Base-by-base conservation (phyloP, 805 yeast genomes). In the Ogataea pilisensis region DNA sequence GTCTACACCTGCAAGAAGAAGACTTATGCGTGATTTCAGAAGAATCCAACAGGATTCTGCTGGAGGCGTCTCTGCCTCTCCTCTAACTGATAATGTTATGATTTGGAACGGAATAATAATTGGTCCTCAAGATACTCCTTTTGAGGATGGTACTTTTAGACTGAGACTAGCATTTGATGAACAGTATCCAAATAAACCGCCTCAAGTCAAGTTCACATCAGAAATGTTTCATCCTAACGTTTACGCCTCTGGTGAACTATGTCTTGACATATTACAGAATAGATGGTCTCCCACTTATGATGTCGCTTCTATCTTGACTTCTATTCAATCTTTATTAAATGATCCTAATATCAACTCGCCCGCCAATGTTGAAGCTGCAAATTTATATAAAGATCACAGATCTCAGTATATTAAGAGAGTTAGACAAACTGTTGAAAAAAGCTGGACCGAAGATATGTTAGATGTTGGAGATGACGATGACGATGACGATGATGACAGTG, bases 261-360 rank as follows among this genome's bases (percentile, higher is more conserved):
- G 99, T 68, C 74, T 93, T 48, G 99, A 93, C 66, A 93, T 93
- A 51, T 70, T 93, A 51, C 99, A 93, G 61, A 93, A 91, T 68
- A 75, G 98, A 60, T 93, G 99, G 99, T 85, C 95, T 20, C 99
- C 99, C 11, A 93, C 99, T 1, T 93, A 91, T 60, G 99, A 93
- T 58, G 99, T 93, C 29, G 89, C 96, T 9, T 88, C 96, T 11
- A 91, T 93, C 42, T 72, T 93, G 53, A 93, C 99, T 1, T 86
- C 96, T 21, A 81, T 93, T 43, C 99, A 93, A 62, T 82, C 90
- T 42, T 73, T 93, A 48, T 71, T 93, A 53, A 93, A 93, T 64
- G 99, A 93, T 61, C 99, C 99, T 14, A 93, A 93, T 61, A 95
- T 90, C 35, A 81, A 90, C 38, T 85, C 96, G 19, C 99, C 99